phyloP scores from a whole-genome alignment of 257 asterid genomes.

The Voacanga thouarsii region DNA sequence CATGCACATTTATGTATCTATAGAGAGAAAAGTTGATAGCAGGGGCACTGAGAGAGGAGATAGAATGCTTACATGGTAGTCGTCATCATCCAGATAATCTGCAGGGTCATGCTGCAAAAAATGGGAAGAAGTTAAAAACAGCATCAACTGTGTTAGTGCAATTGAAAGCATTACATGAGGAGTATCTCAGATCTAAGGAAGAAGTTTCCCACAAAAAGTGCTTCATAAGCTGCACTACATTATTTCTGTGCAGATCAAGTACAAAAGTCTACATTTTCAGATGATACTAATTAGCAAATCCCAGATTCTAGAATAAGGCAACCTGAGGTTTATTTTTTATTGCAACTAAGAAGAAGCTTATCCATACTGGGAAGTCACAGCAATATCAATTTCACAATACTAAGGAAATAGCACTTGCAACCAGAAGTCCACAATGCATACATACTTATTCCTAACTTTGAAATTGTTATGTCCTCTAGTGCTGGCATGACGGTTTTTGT shows the following conservation, averaged over 20 bases:
- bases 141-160: slow-evolving; percentile 4
- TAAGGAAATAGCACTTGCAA: neutral
- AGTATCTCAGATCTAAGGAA: neutral
- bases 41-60: neutral
- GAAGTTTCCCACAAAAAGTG: neutral
- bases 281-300: no score
- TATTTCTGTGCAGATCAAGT: neutral
- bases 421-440: neutral
- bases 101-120: slow-evolving; percentile 55
- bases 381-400: neutral
- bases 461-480: neutral
- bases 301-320: neutral
- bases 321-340: neutral
- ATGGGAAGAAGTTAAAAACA: neutral
- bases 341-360: neutral
- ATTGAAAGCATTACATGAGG: neutral
- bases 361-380: neutral
- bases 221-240: neutral
- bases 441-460: neutral
- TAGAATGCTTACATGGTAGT: slow-evolving; percentile 57
- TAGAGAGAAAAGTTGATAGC: no score
- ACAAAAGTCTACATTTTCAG: no score
- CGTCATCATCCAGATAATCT: slow-evolving; percentile 54
- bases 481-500: neutral
- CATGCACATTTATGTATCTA: no score